These are phyloP conservation scores for Aspergillus thermomutatus DNA, from an alignment of 2,329 filamentous ascomycete species.

Conservation along the genomic window DNA sequence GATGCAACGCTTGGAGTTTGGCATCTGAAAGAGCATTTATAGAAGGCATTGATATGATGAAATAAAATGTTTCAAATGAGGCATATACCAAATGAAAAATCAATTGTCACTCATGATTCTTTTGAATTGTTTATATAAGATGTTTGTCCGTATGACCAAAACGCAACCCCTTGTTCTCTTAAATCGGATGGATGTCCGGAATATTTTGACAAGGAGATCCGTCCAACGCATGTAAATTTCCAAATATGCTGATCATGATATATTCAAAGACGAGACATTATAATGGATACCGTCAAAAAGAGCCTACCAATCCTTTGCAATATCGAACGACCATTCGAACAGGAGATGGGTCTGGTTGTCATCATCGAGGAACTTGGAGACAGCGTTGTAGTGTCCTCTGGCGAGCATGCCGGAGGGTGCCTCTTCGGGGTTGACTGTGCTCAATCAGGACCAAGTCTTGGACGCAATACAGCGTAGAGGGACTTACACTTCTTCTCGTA, in stretches of 20 bases:
- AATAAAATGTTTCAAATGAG: not conserved
- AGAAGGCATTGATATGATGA: constrained; percentile 17
- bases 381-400: constrained; percentile 84
- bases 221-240: constrained; percentile 26
- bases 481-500: constrained; percentile 89
- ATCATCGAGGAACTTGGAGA: constrained; percentile 91
- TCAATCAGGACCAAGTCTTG: not conserved
- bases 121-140: no score
- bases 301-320: constrained; percentile 82
- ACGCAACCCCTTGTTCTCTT: no score
- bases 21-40: constrained; percentile 27
- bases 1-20: constrained; percentile 24
- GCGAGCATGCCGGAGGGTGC: constrained; percentile 87
- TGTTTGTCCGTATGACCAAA: not conserved
- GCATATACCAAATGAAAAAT: not conserved
- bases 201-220: constrained; percentile 17
- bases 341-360: constrained; percentile 85
- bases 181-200: no score
- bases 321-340: constrained; percentile 96
- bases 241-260: constrained; percentile 23
- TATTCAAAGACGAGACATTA: constrained; percentile 9
- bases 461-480: not conserved
- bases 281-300: constrained; percentile 1
- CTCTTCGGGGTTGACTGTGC: constrained; percentile 81
- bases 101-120: not conserved